Conservation (phyloP, 1,284 basidiomycete genomes). For the Psilocybe mexicana region DNA sequence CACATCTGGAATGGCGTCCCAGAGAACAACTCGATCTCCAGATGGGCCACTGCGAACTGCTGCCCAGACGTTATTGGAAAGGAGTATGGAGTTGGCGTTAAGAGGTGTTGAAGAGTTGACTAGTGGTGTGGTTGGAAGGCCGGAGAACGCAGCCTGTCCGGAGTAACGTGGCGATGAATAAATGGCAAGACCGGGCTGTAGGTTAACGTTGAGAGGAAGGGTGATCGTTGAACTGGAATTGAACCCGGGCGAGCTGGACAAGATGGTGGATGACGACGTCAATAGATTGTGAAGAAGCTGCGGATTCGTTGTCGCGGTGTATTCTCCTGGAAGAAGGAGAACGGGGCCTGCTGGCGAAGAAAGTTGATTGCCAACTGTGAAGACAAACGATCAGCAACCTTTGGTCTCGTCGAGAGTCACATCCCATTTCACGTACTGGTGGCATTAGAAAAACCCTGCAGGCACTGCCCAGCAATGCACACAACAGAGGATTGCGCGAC, state of each 20-base stretch:
- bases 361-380: conserved; percentile 63
- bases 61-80: conserved; percentile 69
- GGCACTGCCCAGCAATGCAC: conserved; percentile 81
- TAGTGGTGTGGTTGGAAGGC: conserved; percentile 50
- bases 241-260: conserved; percentile 64
- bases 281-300: conserved; percentile 67
- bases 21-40: conserved; percentile 61
- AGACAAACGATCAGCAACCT: conserved; percentile 16
- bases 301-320: conserved; percentile 68
- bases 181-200: conserved; percentile 64
- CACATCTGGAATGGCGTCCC: conserved; percentile 78
- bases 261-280: conserved; percentile 58
- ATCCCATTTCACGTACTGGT: conserved; percentile 50
- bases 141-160: conserved; percentile 59
- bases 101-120: conserved; percentile 54
- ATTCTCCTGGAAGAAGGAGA: conserved; percentile 73
- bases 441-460: conserved; percentile 70
- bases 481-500: conserved; percentile 65
- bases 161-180: conserved; percentile 63
- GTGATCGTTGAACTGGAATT: conserved; percentile 50
- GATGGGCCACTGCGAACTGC: conserved; percentile 55
- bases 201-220: conserved; percentile 63
- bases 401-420: neutral
- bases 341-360: conserved; percentile 54
- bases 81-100: conserved; percentile 53